Percentiles rank a stretch among this genome's conserved stretches.
Conservation (phyloP, 805 yeast species). For the Yamadazyma sp. region DNA sequence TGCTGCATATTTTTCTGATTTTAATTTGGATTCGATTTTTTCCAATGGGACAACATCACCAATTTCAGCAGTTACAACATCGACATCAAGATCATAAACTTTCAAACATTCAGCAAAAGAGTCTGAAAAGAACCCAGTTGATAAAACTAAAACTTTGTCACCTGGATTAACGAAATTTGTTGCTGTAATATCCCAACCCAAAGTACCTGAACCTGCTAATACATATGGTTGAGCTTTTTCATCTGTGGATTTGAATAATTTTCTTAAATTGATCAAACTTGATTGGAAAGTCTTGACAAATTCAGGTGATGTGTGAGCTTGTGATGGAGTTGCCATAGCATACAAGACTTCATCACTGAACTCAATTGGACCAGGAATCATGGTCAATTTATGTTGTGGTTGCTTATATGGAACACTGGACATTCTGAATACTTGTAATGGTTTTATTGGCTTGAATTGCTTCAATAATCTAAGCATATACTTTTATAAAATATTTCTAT, state of each 20-base stretch:
- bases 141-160: constrained; percentile 74
- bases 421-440: constrained; percentile 18
- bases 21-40: constrained; percentile 54
- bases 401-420: constrained; percentile 35
- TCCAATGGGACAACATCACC: constrained; percentile 67
- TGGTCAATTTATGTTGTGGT: constrained; percentile 43
- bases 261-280: constrained; percentile 65
- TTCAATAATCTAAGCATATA: constrained; percentile 6
- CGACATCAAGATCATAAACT: constrained; percentile 75
- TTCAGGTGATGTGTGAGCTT: constrained; percentile 87
- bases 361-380: constrained; percentile 87
- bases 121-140: constrained; percentile 90
- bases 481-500: neutral
- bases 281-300: constrained; percentile 72
- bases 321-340: constrained; percentile 80
- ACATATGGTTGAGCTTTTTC: constrained; percentile 71
- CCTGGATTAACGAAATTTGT: constrained; percentile 65
- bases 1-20: constrained; percentile 52
- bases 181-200: constrained; percentile 91
- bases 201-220: constrained; percentile 86
- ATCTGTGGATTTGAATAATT: constrained; percentile 67
- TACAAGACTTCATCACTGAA: constrained; percentile 74
- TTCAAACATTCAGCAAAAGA: constrained; percentile 72
- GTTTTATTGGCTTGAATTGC: constrained; percentile 4
- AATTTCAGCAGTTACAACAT: constrained; percentile 64